Base-by-base conservation (phyloP, 176 grass and related monocot species). In the Guadua angustifolia region DNA sequence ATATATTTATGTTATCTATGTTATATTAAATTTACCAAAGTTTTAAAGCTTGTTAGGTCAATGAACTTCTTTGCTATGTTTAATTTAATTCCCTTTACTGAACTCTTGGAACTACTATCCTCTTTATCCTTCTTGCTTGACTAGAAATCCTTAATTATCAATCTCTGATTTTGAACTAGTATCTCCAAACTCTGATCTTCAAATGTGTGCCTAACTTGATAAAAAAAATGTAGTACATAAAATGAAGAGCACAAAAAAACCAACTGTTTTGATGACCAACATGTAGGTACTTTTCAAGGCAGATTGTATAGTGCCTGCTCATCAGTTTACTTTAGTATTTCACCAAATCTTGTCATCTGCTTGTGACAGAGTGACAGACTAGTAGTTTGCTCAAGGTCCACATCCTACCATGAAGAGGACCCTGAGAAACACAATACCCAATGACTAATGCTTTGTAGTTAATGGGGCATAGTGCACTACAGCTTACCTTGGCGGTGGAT, bases 1-100 rank as follows among this genome's bases (percentile, higher is more conserved):
- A 57, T 53, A 59, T 83, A 53, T 43, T 65, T 50, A 7, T 60
- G 29, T 66, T 60, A 49, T 9, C 39, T 67, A 57, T 66, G 29
- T 3, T 74, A 75, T 73, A 66, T 84, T 59, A 49, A 69, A 62
- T 74, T 79, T 49, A 67, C 47, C 29, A 7, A 65, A 42, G 3
- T 73, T 65, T 63, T 66, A 19, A 46, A 74, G 21, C 61, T 32
- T 69, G 7, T 51, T 74, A 38, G 57, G 19, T 46, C 24, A 71
- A 84, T 2, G 43, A 56, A 17, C 2, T 45, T 36, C 22, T 66
- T 61, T 72, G 4, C 5, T 72, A 52, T 73, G 50, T 84, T 66
- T 83, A 63, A 52, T 33, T 69, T 13, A 29, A 22, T 63, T 29
- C 55, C 14, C 39, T 39, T 77, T 58, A 26, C 19, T 12, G 7